Conservation (phyloP, 78 protist genomes). For the Dictyostelium purpureum region DNA sequence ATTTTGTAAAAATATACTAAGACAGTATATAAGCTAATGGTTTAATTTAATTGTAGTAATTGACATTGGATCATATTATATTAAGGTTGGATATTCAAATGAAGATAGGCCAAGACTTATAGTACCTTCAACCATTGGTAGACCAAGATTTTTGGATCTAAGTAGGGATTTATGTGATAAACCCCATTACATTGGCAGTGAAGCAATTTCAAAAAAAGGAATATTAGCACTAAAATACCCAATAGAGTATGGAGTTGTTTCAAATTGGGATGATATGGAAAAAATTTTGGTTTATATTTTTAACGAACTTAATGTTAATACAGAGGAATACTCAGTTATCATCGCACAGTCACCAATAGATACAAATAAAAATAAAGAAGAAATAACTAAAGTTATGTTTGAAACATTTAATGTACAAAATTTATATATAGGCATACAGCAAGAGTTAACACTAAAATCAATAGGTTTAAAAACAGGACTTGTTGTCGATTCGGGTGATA, state of each 20-base stretch:
- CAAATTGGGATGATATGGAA: conserved; percentile 93
- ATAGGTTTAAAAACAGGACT: conserved; percentile 89
- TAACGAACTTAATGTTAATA: conserved; percentile 93
- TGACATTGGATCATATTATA: conserved; percentile 91
- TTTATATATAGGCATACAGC: conserved; percentile 79
- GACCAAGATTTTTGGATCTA: conserved; percentile 81
- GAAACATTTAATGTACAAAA: conserved; percentile 97
- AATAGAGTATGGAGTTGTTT: conserved; percentile 64
- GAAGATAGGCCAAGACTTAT: conserved; percentile 66
- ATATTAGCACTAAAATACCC: conserved; percentile 83
- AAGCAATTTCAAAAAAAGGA: conserved; percentile 89
- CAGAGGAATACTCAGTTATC: conserved; percentile 96
- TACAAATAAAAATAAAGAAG: conserved; percentile 95
- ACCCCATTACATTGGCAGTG: conserved; percentile 92
- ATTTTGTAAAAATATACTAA: too few relatives aligned
- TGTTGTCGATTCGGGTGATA: conserved; percentile 97
- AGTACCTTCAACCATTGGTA: conserved; percentile 69
- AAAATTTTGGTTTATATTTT: conserved; percentile 96
- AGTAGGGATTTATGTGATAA: conserved; percentile 64
- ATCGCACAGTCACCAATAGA: conserved; percentile 97
- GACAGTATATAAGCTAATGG: too few relatives aligned
- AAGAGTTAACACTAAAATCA: conserved; percentile 92
- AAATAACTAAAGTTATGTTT: conserved; percentile 94
- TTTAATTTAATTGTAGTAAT: too few relatives aligned
- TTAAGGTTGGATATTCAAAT: conserved; percentile 90